Evolutionary conservation across 1,284 basidiomycete genomes (phyloP).

Genomic region (Marasmius sp.): DNA sequence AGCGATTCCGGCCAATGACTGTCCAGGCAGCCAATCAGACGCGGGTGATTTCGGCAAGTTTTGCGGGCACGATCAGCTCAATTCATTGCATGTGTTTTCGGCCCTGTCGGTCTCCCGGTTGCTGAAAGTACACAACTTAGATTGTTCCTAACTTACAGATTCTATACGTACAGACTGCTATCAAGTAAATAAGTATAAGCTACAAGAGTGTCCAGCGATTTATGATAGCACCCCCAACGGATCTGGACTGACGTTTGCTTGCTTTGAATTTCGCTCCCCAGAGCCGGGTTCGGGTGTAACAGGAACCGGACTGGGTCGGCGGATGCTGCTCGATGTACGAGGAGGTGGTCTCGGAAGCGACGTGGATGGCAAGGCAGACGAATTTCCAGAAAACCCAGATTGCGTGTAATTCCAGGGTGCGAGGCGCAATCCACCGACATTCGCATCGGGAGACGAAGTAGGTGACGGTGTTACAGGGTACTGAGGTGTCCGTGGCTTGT

Average conservation of each 20-base stretch:
- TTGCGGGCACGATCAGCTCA: slow-evolving; percentile 2
- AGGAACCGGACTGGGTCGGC: slow-evolving; percentile 23
- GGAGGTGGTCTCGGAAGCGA: slow-evolving; percentile 42
- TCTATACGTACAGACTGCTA: neutral
- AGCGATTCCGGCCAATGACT: neutral
- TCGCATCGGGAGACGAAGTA: slow-evolving; percentile 7
- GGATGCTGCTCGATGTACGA: slow-evolving; percentile 39
- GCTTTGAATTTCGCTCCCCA: slow-evolving; percentile 20
- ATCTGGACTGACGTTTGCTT: slow-evolving; percentile 40
- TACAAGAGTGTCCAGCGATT: slow-evolving; percentile 3
- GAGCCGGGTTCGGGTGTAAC: slow-evolving; percentile 19
- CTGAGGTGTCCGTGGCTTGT: neutral
- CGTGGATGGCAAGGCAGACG: slow-evolving; percentile 31
- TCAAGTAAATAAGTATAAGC: slow-evolving; percentile 6
- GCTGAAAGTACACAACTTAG: neutral
- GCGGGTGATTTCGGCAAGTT: slow-evolving; percentile 36
- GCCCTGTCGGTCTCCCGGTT: too few relatives aligned
- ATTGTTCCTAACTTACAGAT: neutral
- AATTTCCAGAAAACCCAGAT: slow-evolving; percentile 44
- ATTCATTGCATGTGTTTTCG: too few relatives aligned
- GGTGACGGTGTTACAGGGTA: slow-evolving; percentile 8
- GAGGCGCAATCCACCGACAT: slow-evolving; percentile 19
- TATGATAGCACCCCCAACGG: slow-evolving; percentile 59
- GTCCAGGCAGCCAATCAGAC: slow-evolving; percentile 33
- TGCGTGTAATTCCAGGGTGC: slow-evolving; percentile 57